These are phyloP conservation scores for Knoxdaviesia capensis DNA, from an alignment of 2,329 filamentous ascomycete species.

Conservation along the genomic window DNA sequence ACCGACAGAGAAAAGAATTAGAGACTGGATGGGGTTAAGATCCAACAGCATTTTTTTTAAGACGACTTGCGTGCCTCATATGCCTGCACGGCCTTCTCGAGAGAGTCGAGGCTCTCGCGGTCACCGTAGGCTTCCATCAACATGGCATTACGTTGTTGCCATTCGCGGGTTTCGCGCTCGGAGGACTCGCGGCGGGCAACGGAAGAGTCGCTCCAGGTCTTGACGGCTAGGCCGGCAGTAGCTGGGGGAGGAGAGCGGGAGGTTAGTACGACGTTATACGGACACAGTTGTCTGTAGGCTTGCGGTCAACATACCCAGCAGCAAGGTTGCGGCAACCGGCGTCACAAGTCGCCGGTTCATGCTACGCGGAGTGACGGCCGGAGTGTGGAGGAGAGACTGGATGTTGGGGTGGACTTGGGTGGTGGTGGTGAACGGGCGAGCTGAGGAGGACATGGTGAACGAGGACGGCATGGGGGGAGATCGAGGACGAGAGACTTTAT, in stretches of 20 bases:
- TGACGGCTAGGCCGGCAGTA: slow-evolving; percentile 1
- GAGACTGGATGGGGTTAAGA: neutral
- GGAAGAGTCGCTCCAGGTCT: slow-evolving; percentile 1
- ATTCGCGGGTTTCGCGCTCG: slow-evolving; percentile 15
- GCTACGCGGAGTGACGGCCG: slow-evolving; percentile 2
- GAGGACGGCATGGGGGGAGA: too few species aligned
- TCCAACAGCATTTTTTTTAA: neutral
- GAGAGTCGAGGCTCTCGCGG: slow-evolving; percentile 23
- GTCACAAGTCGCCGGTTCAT: slow-evolving; percentile 5
- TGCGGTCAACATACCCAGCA: slow-evolving; percentile 10
- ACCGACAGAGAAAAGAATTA: neutral
- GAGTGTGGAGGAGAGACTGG: slow-evolving; percentile 10
- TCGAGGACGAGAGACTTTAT: too few species aligned
- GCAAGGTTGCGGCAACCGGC: slow-evolving; percentile 12
- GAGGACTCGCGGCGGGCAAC: slow-evolving; percentile 9
- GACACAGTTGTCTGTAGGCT: too few species aligned
- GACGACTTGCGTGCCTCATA: slow-evolving; percentile 16
- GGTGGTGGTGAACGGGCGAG: slow-evolving; percentile 9
- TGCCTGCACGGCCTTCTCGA: slow-evolving; percentile 25
- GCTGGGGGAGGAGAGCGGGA: neutral
- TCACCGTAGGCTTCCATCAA: slow-evolving; percentile 30
- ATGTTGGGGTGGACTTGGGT: slow-evolving; percentile 11
- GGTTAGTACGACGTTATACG: too few species aligned
- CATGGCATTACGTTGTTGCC: slow-evolving; percentile 17
- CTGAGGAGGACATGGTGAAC: slow-evolving; percentile 4